A percentile compares a stretch with the other conserved stretches of the same genome.
phyloP scores from a whole-genome alignment of 352 stramenopile genomes.

The Globisporangium middletonii region DNA sequence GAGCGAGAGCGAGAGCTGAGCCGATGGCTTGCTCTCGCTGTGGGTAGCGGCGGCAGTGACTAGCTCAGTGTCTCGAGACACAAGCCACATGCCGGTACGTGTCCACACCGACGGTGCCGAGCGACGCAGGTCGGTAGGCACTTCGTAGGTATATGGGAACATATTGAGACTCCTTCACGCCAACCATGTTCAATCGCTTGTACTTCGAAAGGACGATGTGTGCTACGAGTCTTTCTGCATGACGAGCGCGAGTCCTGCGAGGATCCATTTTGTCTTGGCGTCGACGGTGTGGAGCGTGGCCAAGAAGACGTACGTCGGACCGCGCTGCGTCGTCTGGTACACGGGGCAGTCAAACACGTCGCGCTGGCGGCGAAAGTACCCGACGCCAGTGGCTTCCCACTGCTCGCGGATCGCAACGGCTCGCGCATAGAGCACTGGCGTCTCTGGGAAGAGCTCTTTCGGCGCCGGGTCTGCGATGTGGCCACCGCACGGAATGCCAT shows the following conservation, averaged over 20 bases:
- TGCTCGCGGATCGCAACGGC: slow-evolving; percentile 85
- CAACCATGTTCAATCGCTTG: too few relatives aligned
- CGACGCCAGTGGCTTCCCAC: slow-evolving; percentile 94
- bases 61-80: too few relatives aligned
- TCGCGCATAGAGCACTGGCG: slow-evolving; percentile 92
- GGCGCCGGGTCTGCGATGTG: slow-evolving; percentile 86
- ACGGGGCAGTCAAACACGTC: slow-evolving; percentile 94
- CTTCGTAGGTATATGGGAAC: too few relatives aligned
- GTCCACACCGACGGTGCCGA: too few relatives aligned
- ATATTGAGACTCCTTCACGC: too few relatives aligned
- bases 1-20: too few relatives aligned
- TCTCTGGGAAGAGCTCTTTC: slow-evolving; percentile 89
- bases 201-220: too few relatives aligned
- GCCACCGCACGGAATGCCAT: slow-evolving; percentile 83
- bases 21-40: too few relatives aligned
- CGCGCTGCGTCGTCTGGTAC: slow-evolving; percentile 94
- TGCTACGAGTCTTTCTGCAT: slow-evolving; percentile 82
- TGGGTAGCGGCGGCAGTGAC: too few relatives aligned
- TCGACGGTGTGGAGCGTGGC: slow-evolving; percentile 89
- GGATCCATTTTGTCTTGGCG: slow-evolving; percentile 88
- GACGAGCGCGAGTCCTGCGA: slow-evolving; percentile 90
- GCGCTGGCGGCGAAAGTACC: slow-evolving; percentile 86
- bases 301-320: slow-evolving; percentile 96
- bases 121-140: too few relatives aligned
- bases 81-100: too few relatives aligned